A percentile compares a stretch with the other conserved stretches of the same genome.
phyloP scores from a whole-genome alignment of 169 alveolate genomes.

The Plasmodium sp. region DNA sequence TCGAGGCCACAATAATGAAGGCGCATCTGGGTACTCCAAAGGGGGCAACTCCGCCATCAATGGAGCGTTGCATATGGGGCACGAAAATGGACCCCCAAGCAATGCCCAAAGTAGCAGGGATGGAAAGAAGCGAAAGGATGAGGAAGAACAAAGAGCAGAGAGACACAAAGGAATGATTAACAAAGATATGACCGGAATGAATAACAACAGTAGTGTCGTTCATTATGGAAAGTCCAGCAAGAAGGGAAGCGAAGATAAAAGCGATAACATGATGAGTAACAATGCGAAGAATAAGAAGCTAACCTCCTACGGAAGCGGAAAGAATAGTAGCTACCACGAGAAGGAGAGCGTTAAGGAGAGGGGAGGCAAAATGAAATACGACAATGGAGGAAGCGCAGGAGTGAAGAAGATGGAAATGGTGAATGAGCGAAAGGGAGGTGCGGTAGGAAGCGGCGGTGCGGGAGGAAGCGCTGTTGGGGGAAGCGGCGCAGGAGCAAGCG shows the following conservation, averaged over 20 bases:
- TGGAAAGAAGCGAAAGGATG: background rate
- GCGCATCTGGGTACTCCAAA: background rate
- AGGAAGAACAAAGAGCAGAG: background rate
- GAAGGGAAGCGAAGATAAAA: background rate
- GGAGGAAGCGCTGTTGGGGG: no score
- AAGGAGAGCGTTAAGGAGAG: background rate
- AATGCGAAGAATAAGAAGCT: conserved; percentile 5
- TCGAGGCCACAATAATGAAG: background rate
- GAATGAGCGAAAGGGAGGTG: background rate
- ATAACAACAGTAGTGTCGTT: background rate
- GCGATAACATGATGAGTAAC: background rate
- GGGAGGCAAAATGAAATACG: background rate
- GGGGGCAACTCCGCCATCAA: background rate
- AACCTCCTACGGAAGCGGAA: background rate
- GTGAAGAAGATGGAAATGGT: background rate
- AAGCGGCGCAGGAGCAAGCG: background rate
- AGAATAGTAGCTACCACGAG: background rate
- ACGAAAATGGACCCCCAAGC: background rate
- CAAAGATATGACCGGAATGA: background rate
- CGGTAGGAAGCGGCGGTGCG: background rate
- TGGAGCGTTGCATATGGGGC: background rate
- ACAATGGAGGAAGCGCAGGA: background rate
- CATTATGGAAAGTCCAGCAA: background rate
- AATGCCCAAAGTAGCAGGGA: background rate
- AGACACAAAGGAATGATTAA: background rate